These are phyloP conservation scores for Candida parachauliodes DNA, from an alignment of 805 yeast species.

Conservation along the genomic window DNA sequence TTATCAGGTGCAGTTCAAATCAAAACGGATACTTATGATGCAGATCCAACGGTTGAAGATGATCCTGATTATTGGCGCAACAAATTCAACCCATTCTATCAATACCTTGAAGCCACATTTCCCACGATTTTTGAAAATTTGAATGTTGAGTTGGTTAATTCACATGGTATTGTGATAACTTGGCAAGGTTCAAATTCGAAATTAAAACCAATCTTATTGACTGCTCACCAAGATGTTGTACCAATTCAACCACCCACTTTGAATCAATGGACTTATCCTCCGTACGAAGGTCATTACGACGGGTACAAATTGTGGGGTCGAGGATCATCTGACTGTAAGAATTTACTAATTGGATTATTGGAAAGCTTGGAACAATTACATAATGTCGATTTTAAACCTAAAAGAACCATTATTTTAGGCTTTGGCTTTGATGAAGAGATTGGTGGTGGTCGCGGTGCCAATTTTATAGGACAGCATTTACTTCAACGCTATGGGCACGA, in stretches of 20 bases:
- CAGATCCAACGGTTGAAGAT: constrained; percentile 42
- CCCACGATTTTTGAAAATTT: constrained; percentile 50
- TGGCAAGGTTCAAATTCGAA: constrained; percentile 53
- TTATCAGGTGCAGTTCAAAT: constrained; percentile 58
- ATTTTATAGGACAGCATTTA: constrained; percentile 43
- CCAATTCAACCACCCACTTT: constrained; percentile 63
- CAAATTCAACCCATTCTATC: constrained; percentile 42
- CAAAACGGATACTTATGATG: constrained; percentile 61
- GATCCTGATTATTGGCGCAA: constrained; percentile 46
- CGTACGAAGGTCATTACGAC: constrained; percentile 59
- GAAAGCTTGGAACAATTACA: constrained; percentile 62
- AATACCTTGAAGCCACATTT: constrained; percentile 50
- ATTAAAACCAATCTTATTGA: constrained; percentile 66
- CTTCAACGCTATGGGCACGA: constrained; percentile 56
- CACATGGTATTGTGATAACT: constrained; percentile 60
- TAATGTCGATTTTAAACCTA: constrained; percentile 50
- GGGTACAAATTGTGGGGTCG: constrained; percentile 70
- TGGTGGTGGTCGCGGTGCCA: constrained; percentile 63
- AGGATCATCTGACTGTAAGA: constrained; percentile 76
- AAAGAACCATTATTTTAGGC: constrained; percentile 59
- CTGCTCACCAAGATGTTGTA: constrained; percentile 81
- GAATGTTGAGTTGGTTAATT: constrained; percentile 53
- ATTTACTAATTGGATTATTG: constrained; percentile 58
- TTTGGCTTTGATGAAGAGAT: constrained; percentile 83
- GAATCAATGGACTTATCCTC: constrained; percentile 61